phyloP scores from a whole-genome alignment of 1,139 yeast species.

The Scheffersomyces illinoinensis region DNA sequence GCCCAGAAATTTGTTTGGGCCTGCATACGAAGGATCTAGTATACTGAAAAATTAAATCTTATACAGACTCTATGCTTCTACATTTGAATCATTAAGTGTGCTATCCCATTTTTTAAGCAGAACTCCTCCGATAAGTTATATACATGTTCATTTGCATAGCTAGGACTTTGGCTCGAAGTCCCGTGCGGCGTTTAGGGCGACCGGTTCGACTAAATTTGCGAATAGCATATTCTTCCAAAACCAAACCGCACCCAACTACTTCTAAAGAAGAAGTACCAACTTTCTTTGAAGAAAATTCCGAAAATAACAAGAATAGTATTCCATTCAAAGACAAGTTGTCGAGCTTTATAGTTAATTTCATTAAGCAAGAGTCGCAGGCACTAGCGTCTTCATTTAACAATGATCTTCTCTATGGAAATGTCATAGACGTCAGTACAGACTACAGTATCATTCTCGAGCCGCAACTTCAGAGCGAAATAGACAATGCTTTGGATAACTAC shows the following conservation, averaged over 20 bases:
- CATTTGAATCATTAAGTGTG: not conserved
- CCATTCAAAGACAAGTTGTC: slow-evolving; percentile 7
- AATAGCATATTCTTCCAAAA: not conserved
- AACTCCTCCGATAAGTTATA: not conserved
- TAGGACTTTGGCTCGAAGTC: not conserved
- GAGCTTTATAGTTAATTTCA: slow-evolving; percentile 6
- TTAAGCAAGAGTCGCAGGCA: slow-evolving; percentile 8
- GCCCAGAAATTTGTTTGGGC: no score
- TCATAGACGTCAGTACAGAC: not conserved
- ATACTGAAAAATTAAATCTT: not conserved
- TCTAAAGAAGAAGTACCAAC: not conserved
- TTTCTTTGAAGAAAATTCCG: not conserved
- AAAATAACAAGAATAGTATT: not conserved
- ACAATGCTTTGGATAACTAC: slow-evolving; percentile 26
- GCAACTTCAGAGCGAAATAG: slow-evolving; percentile 16
- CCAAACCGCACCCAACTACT: not conserved
- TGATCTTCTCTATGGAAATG: not conserved
- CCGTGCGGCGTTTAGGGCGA: not conserved
- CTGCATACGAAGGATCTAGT: not conserved
- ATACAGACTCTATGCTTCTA: not conserved
- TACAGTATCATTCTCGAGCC: slow-evolving; percentile 11
- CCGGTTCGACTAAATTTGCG: slow-evolving; percentile 1
- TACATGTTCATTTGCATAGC: not conserved
- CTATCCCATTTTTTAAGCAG: not conserved
- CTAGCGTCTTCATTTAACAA: slow-evolving; percentile 4